These are phyloP conservation scores for Moniliophthora roreri DNA, from an alignment of 1,284 basidiomycete genomes.

Conservation along the genomic window DNA sequence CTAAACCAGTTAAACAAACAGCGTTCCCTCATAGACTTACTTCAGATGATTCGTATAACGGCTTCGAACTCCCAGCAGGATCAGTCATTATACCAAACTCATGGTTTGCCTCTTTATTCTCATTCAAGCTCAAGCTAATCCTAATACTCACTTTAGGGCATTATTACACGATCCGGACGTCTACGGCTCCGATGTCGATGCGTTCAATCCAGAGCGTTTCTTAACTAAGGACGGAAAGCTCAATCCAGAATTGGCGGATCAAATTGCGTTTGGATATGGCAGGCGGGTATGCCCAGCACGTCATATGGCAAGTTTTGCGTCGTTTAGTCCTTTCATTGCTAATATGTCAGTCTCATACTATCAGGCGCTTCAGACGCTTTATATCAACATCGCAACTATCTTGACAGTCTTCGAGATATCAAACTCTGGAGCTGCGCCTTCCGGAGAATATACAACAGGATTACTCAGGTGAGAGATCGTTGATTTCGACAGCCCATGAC, in stretches of 20 bases:
- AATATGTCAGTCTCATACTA: background rate
- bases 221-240: conserved; percentile 10
- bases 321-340: background rate
- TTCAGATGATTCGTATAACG: conserved; percentile 14
- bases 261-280: conserved; percentile 15
- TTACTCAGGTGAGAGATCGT: conserved; percentile 13
- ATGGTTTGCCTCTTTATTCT: conserved; percentile 9
- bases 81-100: conserved; percentile 15
- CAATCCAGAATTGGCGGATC: conserved; percentile 6
- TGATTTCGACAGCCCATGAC: background rate
- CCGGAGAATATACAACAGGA: conserved; percentile 9
- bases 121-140: background rate
- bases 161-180: conserved; percentile 11
- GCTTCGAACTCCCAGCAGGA: conserved; percentile 15
- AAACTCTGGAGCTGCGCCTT: background rate
- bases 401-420: conserved; percentile 12
- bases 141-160: conserved; percentile 8
- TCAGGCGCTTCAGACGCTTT: conserved; percentile 6
- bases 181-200: conserved; percentile 10
- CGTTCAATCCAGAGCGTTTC: conserved; percentile 17
- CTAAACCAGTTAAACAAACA: background rate
- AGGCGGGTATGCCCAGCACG: conserved; percentile 16
- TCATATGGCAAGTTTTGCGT: background rate
- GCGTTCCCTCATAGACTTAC: conserved; percentile 15
- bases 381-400: conserved; percentile 12